Conservation (phyloP, 148 eudicot species). For the Rhododendron vialii region DNA sequence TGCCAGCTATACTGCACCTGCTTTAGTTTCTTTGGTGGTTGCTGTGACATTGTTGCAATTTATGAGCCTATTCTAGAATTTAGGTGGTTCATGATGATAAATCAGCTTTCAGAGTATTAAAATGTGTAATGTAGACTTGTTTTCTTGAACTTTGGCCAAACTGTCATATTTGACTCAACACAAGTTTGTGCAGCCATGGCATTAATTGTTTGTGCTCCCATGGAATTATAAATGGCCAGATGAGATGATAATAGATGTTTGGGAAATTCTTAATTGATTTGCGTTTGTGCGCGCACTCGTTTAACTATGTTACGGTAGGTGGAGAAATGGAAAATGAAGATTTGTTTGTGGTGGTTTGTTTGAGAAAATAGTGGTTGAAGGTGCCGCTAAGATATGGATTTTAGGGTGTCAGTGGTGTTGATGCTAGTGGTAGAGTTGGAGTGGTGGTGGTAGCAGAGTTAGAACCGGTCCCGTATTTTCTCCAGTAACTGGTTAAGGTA, state of each 20-base stretch:
- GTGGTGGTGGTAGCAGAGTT: not conserved
- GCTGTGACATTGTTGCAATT: not conserved
- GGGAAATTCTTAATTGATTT: not conserved
- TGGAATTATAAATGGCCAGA: not conserved
- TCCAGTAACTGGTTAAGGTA: too few species aligned
- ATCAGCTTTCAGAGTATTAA: not conserved
- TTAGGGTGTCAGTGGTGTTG: not conserved
- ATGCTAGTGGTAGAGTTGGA: not conserved
- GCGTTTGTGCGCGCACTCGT: not conserved
- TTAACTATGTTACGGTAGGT: not conserved
- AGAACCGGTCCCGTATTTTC: too few species aligned
- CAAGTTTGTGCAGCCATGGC: not conserved
- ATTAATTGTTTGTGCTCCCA: not conserved
- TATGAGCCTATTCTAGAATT: too few species aligned
- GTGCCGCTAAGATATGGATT: not conserved
- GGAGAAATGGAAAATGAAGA: not conserved
- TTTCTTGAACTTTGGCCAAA: not conserved
- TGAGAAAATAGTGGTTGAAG: not conserved
- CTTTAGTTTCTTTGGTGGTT: not conserved
- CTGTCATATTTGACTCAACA: not conserved
- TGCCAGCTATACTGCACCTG: not conserved
- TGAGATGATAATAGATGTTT: not conserved
- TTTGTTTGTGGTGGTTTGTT: not conserved
- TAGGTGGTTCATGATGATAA: too few species aligned
- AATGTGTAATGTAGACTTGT: not conserved